Conservation (phyloP, 2,329 filamentous ascomycete genomes). For the Penicillium sp. region DNA sequence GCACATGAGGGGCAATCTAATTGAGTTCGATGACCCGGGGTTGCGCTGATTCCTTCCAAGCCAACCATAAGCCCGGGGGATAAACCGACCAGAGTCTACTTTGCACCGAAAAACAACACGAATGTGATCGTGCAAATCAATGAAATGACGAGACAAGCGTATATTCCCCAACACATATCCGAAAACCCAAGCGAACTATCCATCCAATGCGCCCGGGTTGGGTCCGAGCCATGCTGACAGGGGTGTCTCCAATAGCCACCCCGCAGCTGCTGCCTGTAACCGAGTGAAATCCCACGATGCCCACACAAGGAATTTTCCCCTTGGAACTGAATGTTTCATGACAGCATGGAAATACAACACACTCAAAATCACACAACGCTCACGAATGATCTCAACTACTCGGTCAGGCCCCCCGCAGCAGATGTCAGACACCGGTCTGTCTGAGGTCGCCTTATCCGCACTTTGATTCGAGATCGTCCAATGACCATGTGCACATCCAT, state of each 20-base stretch:
- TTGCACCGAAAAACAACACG: neutral
- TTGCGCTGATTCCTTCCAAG: neutral
- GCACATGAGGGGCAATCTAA: conserved; percentile 6
- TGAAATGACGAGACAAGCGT: neutral
- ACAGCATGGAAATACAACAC: neutral
- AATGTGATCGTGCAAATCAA: neutral
- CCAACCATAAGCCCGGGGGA: neutral
- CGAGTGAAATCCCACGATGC: conserved; percentile 8
- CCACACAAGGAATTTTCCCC: neutral
- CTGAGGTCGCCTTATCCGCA: neutral
- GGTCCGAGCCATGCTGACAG: conserved; percentile 19
- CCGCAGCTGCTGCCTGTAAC: conserved; percentile 10
- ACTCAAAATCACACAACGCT: neutral
- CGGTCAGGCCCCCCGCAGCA: neutral
- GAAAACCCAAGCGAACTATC: conserved; percentile 1
- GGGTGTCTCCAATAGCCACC: conserved; percentile 7
- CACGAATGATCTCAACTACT: neutral
- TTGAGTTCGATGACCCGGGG: conserved; percentile 11
- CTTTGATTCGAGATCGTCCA: conserved; percentile 8
- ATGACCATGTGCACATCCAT: conserved; percentile 5
- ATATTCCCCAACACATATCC: neutral
- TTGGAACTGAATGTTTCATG: neutral
- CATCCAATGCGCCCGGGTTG: conserved; percentile 3
- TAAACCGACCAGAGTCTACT: neutral
- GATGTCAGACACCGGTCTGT: neutral